Conservation (phyloP, 1,284 basidiomycete species). For the Puccinia polysora region DNA sequence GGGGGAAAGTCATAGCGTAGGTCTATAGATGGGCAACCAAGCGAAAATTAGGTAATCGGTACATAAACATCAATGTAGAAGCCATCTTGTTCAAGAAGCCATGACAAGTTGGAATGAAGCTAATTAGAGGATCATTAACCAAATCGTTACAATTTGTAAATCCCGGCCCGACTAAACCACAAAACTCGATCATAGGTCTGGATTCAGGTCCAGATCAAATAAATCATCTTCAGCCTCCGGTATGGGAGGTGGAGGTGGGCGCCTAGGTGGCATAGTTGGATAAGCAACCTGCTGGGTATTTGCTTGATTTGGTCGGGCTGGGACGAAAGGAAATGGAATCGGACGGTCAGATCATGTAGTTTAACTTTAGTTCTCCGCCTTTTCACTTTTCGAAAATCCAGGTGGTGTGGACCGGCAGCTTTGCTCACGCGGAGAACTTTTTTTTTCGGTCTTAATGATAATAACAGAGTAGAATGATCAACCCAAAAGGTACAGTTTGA, state of each 20-base stretch:
- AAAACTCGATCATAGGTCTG: conserved; percentile 44
- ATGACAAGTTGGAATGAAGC: not conserved
- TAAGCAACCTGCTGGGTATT: not conserved
- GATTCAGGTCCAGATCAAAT: conserved; percentile 50
- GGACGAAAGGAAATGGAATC: not conserved
- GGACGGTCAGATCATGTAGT: conserved; percentile 6
- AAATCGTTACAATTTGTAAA: not conserved
- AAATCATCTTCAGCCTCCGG: conserved; percentile 47
- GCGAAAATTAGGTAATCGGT: not conserved
- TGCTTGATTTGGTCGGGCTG: conserved; percentile 31
- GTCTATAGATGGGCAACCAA: not conserved
- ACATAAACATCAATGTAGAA: not conserved
- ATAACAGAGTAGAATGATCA: no score
- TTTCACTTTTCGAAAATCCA: no score
- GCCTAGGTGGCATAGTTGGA: conserved; percentile 41
- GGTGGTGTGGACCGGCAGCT: no score
- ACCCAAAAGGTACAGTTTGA: conserved; percentile 13
- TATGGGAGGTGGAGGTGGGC: conserved; percentile 35
- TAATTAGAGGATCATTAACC: not conserved
- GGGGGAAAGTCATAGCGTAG: not conserved
- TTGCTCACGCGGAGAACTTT: no score
- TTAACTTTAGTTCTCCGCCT: no score
- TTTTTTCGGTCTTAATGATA: no score
- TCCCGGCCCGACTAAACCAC: not conserved
- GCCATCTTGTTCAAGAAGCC: not conserved